Evolutionary conservation across 1,284 basidiomycete genomes (phyloP).

Genomic region (Microbotryum saponariae): DNA sequence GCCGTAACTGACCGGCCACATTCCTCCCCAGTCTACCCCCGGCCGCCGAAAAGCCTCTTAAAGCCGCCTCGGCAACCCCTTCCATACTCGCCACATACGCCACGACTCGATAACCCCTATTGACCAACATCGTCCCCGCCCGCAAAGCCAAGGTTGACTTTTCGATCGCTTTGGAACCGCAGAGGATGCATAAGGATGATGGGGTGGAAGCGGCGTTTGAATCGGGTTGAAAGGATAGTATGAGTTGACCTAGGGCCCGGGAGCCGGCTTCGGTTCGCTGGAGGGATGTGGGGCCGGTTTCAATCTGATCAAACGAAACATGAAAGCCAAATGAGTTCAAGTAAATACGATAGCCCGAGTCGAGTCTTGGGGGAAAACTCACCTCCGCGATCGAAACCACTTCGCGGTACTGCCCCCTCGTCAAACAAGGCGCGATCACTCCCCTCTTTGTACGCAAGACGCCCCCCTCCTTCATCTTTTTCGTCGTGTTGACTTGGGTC

Average conservation of each 20-base stretch:
- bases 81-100: constrained; percentile 2
- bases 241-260: constrained; percentile 19
- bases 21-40: constrained; percentile 18
- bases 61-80: neutral
- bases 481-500: neutral
- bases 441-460: constrained; percentile 7
- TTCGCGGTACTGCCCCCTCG: constrained; percentile 27
- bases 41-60: constrained; percentile 16
- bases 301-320: constrained; percentile 18
- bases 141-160: constrained; percentile 14
- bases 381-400: constrained; percentile 30
- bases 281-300: constrained; percentile 25
- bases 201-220: neutral
- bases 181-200: constrained; percentile 11
- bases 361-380: neutral
- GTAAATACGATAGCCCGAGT: too few relatives aligned
- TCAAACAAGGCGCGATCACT: constrained; percentile 7
- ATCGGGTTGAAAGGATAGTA: constrained; percentile 5
- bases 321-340: too few relatives aligned
- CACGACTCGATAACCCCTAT: constrained; percentile 18
- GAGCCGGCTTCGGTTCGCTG: constrained; percentile 31
- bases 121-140: constrained; percentile 7
- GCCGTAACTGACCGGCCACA: constrained; percentile 1
- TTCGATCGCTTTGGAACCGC: constrained; percentile 13
- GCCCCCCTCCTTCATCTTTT: neutral